These are phyloP conservation scores for Apiospora rasikravindrae DNA, from an alignment of 2,329 filamentous ascomycete species.

Conservation along the genomic window DNA sequence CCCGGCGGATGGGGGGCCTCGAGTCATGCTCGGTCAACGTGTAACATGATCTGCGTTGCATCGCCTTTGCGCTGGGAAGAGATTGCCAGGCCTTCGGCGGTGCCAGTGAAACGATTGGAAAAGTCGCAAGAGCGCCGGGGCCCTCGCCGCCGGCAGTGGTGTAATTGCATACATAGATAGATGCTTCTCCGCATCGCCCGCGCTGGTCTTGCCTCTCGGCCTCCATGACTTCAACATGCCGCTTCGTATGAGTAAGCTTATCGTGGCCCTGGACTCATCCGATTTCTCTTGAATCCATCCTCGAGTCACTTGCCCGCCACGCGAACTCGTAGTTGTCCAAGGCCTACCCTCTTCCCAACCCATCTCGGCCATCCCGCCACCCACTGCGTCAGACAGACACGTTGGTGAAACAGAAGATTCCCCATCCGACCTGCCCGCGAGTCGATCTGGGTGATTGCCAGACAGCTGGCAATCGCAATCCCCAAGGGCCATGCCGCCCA, in stretches of 20 bases:
- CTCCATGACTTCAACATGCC: background rate
- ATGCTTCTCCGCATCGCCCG: background rate
- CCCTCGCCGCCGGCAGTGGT: no score
- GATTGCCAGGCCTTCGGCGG: background rate
- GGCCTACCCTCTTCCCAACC: background rate
- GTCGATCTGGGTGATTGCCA: background rate
- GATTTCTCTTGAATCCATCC: background rate
- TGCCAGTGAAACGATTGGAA: background rate
- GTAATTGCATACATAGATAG: background rate
- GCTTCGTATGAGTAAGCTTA: background rate
- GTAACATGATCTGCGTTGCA: conserved; percentile 1
- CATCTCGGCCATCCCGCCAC: background rate
- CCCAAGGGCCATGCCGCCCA: conserved; percentile 19
- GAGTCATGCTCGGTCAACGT: background rate
- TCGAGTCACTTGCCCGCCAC: background rate
- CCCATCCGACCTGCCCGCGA: no score
- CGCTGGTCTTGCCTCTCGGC: background rate
- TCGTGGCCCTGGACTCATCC: background rate
- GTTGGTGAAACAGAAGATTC: background rate
- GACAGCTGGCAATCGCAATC: background rate
- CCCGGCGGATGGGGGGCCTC: background rate
- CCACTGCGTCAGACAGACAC: background rate
- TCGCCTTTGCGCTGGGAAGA: background rate
- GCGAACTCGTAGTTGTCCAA: background rate
- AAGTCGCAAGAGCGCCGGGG: background rate